Evolutionary conservation across 2,329 filamentous ascomycete genomes (phyloP).

Genomic region (Escovopsis sp.): DNA sequence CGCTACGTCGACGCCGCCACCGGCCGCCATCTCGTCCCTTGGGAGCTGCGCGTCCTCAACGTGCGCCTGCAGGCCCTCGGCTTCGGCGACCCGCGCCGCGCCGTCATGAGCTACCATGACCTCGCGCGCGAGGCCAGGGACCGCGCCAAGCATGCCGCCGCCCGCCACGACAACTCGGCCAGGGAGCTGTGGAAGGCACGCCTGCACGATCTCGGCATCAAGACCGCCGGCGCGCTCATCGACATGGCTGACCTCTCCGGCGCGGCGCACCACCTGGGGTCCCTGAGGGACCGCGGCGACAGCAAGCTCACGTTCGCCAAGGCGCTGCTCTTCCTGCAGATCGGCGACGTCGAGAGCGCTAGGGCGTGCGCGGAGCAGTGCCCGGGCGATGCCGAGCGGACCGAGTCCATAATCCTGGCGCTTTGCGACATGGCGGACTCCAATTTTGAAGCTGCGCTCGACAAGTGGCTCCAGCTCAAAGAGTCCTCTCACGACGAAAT

Average conservation of each 20-base stretch:
- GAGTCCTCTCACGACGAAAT: slow-evolving; percentile 42
- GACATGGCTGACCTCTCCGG: slow-evolving; percentile 82
- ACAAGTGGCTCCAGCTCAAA: slow-evolving; percentile 41
- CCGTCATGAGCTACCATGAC: slow-evolving; percentile 83
- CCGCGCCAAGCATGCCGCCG: slow-evolving; percentile 33
- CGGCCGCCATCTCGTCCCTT: slow-evolving; percentile 59
- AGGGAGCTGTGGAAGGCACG: slow-evolving; percentile 54
- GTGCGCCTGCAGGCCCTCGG: slow-evolving; percentile 75
- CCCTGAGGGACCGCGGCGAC: slow-evolving; percentile 29
- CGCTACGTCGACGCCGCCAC: slow-evolving; percentile 40
- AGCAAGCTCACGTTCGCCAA: slow-evolving; percentile 30
- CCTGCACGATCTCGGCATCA: slow-evolving; percentile 58
- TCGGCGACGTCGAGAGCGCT: slow-evolving; percentile 63
- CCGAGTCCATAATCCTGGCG: slow-evolving; percentile 41
- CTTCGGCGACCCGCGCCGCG: slow-evolving; percentile 68
- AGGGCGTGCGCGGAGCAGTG: slow-evolving; percentile 31
- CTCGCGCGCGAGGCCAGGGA: slow-evolving; percentile 62
- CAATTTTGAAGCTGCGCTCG: slow-evolving; percentile 48
- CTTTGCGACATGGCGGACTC: slow-evolving; percentile 68
- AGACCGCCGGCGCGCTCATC: slow-evolving; percentile 50
- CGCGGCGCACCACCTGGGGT: slow-evolving; percentile 56
- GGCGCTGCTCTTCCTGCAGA: slow-evolving; percentile 58
- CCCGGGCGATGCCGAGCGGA: slow-evolving; percentile 16
- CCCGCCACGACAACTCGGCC: slow-evolving; percentile 34
- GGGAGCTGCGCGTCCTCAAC: slow-evolving; percentile 69